Conservation (phyloP, 106 monocot genomes). For the Apostasia shenzhenica region DNA sequence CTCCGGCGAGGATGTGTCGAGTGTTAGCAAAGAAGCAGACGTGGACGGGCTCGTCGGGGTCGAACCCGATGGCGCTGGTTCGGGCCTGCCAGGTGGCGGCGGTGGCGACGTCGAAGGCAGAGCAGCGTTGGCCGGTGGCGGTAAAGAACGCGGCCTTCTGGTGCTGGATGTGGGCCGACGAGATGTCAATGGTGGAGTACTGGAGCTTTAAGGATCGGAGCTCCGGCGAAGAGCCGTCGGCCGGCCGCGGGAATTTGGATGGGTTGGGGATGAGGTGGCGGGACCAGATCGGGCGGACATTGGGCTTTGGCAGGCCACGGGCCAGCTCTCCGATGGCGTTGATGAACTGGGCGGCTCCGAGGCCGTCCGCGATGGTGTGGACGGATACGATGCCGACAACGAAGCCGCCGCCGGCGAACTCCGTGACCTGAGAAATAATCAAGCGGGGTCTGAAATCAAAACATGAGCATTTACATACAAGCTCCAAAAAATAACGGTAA, state of each 20-base stretch:
- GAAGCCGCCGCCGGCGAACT: constrained; percentile 36
- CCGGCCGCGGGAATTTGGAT: constrained; percentile 2
- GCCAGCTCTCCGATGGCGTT: constrained; percentile 28
- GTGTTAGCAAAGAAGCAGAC: constrained; percentile 49
- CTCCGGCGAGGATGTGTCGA: constrained; percentile 24
- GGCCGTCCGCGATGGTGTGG: constrained; percentile 33
- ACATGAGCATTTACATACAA: too few relatives aligned
- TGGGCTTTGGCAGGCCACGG: constrained; percentile 15
- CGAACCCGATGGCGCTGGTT: constrained; percentile 16
- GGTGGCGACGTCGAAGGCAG: constrained; percentile 34
- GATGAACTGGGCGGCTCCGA: constrained; percentile 34
- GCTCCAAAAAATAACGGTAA: too few relatives aligned
- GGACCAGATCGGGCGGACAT: constrained; percentile 15
- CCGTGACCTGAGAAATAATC: constrained; percentile 23
- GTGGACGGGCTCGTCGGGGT: constrained; percentile 8
- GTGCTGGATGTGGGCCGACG: constrained; percentile 9
- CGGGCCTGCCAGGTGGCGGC: constrained; percentile 44
- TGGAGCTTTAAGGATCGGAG: constrained; percentile 15
- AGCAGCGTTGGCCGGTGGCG: constrained; percentile 28
- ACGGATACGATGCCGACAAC: constrained; percentile 19
- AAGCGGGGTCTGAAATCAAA: neutral
- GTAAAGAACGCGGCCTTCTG: constrained; percentile 22
- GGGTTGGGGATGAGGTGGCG: constrained; percentile 28
- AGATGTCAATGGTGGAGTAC: constrained; percentile 16
- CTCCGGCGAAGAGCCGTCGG: constrained; percentile 6